Evolutionary conservation across 257 asterid species (phyloP).

Genomic region (Gentiana straminea): DNA sequence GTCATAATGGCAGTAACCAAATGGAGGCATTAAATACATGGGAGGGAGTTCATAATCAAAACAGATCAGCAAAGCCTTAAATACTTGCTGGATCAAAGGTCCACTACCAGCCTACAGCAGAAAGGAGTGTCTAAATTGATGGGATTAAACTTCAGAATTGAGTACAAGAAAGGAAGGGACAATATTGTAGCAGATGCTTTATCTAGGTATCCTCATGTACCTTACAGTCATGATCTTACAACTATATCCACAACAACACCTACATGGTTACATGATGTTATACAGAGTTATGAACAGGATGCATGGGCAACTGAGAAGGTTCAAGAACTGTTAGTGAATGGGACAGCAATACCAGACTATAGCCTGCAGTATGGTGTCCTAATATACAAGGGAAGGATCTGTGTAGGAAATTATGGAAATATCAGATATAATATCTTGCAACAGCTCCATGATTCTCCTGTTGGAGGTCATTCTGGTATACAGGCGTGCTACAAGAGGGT

Average conservation of each 20-base stretch:
- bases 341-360: not conserved
- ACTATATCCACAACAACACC: not conserved
- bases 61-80: not conserved
- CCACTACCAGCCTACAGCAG: not conserved
- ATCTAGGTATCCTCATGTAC: not conserved
- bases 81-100: not conserved
- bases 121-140: conserved; percentile 1
- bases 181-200: conserved; percentile 5
- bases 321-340: not conserved
- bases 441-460: not conserved
- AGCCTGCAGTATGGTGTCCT: not conserved
- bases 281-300: not conserved
- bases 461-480: not conserved
- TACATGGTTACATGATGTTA: not conserved
- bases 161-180: not conserved
- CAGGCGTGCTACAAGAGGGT: not conserved
- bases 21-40: not conserved
- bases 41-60: not conserved
- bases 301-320: not conserved
- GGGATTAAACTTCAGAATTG: conserved; percentile 2
- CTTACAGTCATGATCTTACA: not conserved
- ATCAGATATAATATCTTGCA: not conserved
- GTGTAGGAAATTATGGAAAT: not conserved
- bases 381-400: not conserved
- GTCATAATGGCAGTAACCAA: not conserved